These are phyloP conservation scores for Beauveria medogensis DNA, from an alignment of 2,329 filamentous ascomycete species.

Conservation along the genomic window DNA sequence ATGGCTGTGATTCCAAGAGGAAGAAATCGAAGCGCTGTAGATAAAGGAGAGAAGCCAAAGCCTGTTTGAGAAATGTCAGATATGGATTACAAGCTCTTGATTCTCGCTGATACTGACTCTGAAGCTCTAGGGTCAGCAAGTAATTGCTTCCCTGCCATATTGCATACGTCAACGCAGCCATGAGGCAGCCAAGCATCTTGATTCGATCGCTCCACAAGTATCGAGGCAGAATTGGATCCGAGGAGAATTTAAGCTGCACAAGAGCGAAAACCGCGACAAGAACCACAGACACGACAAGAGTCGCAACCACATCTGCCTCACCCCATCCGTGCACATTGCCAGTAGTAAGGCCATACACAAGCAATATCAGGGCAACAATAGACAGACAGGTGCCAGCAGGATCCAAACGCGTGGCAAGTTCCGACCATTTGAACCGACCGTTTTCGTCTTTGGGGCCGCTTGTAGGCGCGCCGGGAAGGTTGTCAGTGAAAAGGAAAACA, in stretches of 20 bases:
- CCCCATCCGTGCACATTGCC: slow-evolving; percentile 11
- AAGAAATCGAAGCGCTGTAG: slow-evolving; percentile 12
- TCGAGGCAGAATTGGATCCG: slow-evolving; percentile 7
- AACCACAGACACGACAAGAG: slow-evolving; percentile 6
- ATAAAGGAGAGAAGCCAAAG: slow-evolving; percentile 12
- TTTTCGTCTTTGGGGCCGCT: background rate
- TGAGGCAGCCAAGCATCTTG: slow-evolving; percentile 8
- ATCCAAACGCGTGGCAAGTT: slow-evolving; percentile 3
- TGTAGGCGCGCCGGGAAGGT: slow-evolving; percentile 5
- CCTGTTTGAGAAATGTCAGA: background rate
- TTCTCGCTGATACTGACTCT: slow-evolving; percentile 1
- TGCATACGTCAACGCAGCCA: slow-evolving; percentile 11
- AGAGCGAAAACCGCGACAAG: slow-evolving; percentile 7
- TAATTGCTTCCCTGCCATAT: slow-evolving; percentile 13
- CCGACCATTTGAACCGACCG: background rate
- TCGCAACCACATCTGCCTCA: slow-evolving; percentile 6
- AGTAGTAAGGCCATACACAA: slow-evolving; percentile 10
- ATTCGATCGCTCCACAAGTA: slow-evolving; percentile 11
- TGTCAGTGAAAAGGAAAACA: slow-evolving; percentile 8
- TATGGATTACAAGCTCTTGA: background rate
- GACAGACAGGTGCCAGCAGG: slow-evolving; percentile 7
- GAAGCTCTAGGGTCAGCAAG: slow-evolving; percentile 11
- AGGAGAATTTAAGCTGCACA: slow-evolving; percentile 2
- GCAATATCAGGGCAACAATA: slow-evolving; percentile 7
- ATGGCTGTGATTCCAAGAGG: slow-evolving; percentile 13